Evolutionary conservation across 2,329 filamentous ascomycete species (phyloP), one percentile per base, ranked within the genome.

Genomic region (Sporothrix brasiliensis): DNA sequence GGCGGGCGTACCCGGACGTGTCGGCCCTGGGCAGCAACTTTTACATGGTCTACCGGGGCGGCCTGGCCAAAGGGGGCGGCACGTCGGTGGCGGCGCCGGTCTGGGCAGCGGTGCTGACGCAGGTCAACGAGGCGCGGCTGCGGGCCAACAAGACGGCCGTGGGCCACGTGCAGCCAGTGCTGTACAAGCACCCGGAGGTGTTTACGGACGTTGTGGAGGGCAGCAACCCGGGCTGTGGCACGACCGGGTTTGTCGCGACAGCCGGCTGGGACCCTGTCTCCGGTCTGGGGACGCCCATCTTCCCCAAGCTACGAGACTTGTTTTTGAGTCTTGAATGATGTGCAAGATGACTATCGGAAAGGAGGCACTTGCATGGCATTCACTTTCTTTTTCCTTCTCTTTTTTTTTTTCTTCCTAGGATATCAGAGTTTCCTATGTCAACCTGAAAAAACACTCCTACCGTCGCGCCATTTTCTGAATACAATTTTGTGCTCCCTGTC

Each of bases 41-140:
- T 58, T 70, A 77, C 4, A 73, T 77, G 1, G 73, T 75, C 5
- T 70, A 74, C 16, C 74, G 74, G 63, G 77, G 73, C 72, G 74
- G 4, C 76, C 85, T 74, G 73, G 73, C 73, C n/a, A 72, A 71
- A 11, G 71, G 76, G 21, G 82, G 81, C 19, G 86, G 87, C 14
- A 86, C 84, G 4, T 85, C 82, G 27, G 85, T 87, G 41, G 83
- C 88, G 0, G 78, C 86, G 0, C 90, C 90, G 0, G 79, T 87
- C 0, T 86, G 87, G 30, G 84, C 86, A 0, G 85, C 82, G 9
- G 81, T 91, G 65, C 79, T 91, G 53, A 81, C 85, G 1, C 82
- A 91, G 4, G 79, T 91, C 70, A 91, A 91, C 74, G 88, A 90
- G 74, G 86, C 85, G 0, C 80, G 87, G 47, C 77, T 89, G n/a